Evolutionary conservation across 495 filamentous ascomycete species (phyloP), one percentile per base, ranked within the genome.

Genomic region (Penicillium nucicola): DNA sequence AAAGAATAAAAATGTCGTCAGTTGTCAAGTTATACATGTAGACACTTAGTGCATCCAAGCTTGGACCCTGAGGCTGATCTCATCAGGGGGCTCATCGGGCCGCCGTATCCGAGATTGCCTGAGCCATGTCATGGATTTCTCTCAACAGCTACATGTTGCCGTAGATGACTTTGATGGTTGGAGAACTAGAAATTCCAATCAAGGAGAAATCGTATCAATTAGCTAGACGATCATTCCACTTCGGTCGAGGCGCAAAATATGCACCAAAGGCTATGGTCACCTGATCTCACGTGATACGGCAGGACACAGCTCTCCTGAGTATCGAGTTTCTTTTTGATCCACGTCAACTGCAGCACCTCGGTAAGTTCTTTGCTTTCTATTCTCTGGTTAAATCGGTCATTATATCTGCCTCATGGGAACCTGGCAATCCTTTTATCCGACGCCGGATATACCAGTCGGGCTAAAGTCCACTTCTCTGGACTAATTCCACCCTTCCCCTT

Each of bases 41-140:
- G 5, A 28, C 5, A 9, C 2, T 2, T 28, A 28, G 7, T 23
- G 22, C 22, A n/a, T n/a, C n/a, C n/a, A n/a, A n/a, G n/a, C n/a
- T 28, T 28, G 25, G 25, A 28, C 25, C 25, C 25, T 28, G 25
- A 28, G 7, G 25, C 25, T 35, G 15, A 22, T 17, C 9, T 46
- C 17, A 19, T 46, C 49, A 52, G 45, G 48, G 42, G 32, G 34
- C 25, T 47, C 57, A 45, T 28, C 25, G 51, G 28, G 52, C 57
- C 61, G 61, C 53, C 42, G 38, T 61, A 61, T 64, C 61, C 61
- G 61, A 61, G 36, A 53, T 36, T 23, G 25, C 28, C 40, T 54
- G 30, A 44, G 39, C 41, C 42, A 22, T 33, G 34, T 33, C 42
- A 25, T 13, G 9, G 5, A 2, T 15, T 15, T 36, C 7, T 33